A percentile compares a stretch with the other conserved stretches of the same genome.
phyloP scores from a whole-genome alignment of 1,284 basidiomycete species.

The Ganoderma sp. region DNA sequence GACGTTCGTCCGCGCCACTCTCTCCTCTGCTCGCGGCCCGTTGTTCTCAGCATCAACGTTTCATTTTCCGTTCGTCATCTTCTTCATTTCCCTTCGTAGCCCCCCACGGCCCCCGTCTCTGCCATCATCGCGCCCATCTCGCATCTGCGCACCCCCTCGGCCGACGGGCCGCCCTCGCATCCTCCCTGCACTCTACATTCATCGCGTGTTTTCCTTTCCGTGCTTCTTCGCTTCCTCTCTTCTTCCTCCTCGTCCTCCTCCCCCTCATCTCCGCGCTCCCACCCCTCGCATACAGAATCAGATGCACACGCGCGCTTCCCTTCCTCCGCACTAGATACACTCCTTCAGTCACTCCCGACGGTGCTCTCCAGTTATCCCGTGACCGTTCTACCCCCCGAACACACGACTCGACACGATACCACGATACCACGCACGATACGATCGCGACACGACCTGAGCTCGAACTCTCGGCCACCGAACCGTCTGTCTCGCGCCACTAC shows the following conservation, averaged over 20 bases:
- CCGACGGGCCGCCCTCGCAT: neutral
- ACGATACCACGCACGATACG: constrained; percentile 7
- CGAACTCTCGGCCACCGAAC: constrained; percentile 9
- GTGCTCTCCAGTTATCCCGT: constrained; percentile 1
- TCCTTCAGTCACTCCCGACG: constrained; percentile 20
- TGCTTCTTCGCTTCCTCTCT: constrained; percentile 13
- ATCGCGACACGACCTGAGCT: neutral
- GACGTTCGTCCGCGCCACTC: constrained; percentile 20
- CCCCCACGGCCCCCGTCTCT: constrained; percentile 1
- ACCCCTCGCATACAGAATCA: constrained; percentile 12
- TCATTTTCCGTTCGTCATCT: constrained; percentile 5
- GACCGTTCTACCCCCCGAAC: neutral
- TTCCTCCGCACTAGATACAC: constrained; percentile 18
- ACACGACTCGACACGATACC: constrained; percentile 4
- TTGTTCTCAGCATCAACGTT: constrained; percentile 7
- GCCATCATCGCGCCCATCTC: constrained; percentile 10
- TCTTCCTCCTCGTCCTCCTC: neutral
- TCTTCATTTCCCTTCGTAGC: neutral
- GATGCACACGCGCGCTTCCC: constrained; percentile 13
- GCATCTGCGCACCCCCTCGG: neutral
- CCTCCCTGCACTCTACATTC: neutral
- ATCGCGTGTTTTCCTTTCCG: neutral
- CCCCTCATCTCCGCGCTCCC: constrained; percentile 15
- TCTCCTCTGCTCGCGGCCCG: neutral
- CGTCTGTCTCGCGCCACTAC: neutral